Evolutionary conservation across 148 eudicot species (phyloP).

Genomic region (Arctostaphylos glauca): DNA sequence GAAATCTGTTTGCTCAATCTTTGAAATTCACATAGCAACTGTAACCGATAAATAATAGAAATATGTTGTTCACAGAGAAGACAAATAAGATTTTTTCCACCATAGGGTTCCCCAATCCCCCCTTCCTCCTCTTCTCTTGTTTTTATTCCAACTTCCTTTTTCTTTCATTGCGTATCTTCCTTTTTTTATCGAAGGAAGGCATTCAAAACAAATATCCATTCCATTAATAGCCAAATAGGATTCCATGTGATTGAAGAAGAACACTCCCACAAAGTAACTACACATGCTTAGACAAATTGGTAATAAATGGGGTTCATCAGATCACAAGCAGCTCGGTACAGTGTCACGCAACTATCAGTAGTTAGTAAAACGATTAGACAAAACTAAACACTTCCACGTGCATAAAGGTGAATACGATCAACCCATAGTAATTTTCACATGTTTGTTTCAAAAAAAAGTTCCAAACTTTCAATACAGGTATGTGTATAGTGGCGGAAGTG

Average conservation of each 20-base stretch:
- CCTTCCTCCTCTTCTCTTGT: background rate
- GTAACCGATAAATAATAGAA: background rate
- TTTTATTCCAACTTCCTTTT: background rate
- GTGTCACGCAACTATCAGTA: background rate
- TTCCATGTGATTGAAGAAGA: background rate
- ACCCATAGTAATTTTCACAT: background rate
- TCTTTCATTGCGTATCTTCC: background rate
- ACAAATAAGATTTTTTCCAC: too few relatives aligned
- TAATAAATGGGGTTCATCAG: background rate
- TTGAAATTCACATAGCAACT: background rate
- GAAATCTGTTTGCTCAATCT: background rate
- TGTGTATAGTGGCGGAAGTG: constrained; percentile 67
- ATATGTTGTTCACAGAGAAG: background rate
- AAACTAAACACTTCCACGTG: background rate
- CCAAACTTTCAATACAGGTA: constrained; percentile 82
- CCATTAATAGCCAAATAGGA: background rate
- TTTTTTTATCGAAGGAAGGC: background rate
- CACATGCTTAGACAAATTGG: background rate
- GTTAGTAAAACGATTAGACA: background rate
- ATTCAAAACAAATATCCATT: background rate
- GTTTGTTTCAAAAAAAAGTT: constrained; percentile 2
- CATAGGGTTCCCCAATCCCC: background rate
- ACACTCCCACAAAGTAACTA: background rate
- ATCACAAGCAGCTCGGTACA: background rate
- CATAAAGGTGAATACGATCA: background rate